phyloP scores from a whole-genome alignment of 345 rosid species.

The Heritiera littoralis region DNA sequence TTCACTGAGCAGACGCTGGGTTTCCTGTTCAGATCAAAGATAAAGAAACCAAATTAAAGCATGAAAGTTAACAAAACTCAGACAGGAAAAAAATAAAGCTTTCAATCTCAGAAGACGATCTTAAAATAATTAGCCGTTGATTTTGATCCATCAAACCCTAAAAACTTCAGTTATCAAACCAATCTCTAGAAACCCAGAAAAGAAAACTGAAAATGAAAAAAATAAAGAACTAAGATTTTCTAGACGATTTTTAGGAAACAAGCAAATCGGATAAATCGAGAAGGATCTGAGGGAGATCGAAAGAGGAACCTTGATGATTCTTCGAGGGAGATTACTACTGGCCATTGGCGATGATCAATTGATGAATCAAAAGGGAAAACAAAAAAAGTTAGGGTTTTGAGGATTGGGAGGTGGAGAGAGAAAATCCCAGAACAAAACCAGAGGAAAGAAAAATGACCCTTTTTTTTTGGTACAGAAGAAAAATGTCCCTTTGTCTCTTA shows the following conservation, averaged over 20 bases:
- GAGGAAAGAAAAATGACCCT: not conserved
- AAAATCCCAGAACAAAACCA: not conserved
- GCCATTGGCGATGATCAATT: conserved; percentile 58
- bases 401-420: conserved; percentile 20
- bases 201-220: not conserved
- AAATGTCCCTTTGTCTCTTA: not conserved
- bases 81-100: not conserved
- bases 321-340: conserved; percentile 86
- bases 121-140: not conserved
- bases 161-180: not conserved
- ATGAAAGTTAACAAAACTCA: not conserved
- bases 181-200: conserved; percentile 8
- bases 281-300: conserved; percentile 29
- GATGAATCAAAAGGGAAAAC: not conserved
- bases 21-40: conserved; percentile 57
- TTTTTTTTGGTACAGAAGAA: too few species aligned
- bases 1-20: conserved; percentile 98
- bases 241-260: not conserved
- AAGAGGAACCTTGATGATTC: conserved; percentile 87
- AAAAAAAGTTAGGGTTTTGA: conserved; percentile 18
- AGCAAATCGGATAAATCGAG: conserved; percentile 12
- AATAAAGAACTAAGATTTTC: not conserved
- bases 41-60: not conserved
- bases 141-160: not conserved
- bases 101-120: not conserved